Evolutionary conservation across 495 filamentous ascomycete genomes (phyloP), one percentile per base, ranked within the genome.

Genomic region (Penicillium dipodomyicola): DNA sequence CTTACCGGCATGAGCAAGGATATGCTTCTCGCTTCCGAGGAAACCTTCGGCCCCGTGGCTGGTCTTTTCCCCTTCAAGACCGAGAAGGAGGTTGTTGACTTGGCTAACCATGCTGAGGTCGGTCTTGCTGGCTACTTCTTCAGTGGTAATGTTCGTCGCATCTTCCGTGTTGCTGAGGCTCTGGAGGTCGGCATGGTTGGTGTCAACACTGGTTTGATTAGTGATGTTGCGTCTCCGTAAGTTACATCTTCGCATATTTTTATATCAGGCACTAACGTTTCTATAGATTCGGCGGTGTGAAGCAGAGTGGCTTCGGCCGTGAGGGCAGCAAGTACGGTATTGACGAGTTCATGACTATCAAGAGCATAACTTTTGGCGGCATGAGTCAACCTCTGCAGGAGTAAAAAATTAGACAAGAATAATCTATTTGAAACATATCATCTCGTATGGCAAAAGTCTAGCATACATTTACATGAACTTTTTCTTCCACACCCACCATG

Each of bases 301-400:
- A 98, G 73, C 80, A 90, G 72, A 91, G 87, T 67, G 93, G 93
- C 4, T 97, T 97, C 61, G 93, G 94, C 19, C 73, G 92, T 33
- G 93, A 98, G 74, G 94, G 94, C 33, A 92, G 88, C 70, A 87
- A 87, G 71, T 91, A 96, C 67, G 94, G 94, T 15, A 87, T 95
- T 62, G 89, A 88, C 10, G 94, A 97, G 74, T 98, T 95, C 71
- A 81, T 87, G 66, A 73, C 83, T 49, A 89, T 87, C 42, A 98
- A 98, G 81, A 94, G 84, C 76, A 84, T 96, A 37, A 94, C 90
- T 6, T 82, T 89, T 67, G 92, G 90, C 9, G 88, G 89, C 2
- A 86, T 91, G 80, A 81, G 81, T 45, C 74, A 84, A 73, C 80
- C 82, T 52, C 57, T 76, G 39, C 73, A 76, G 65, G 67, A 68